Base-by-base conservation (phyloP, 352 stramenopile species). In the Phytophthora pistaciae region DNA sequence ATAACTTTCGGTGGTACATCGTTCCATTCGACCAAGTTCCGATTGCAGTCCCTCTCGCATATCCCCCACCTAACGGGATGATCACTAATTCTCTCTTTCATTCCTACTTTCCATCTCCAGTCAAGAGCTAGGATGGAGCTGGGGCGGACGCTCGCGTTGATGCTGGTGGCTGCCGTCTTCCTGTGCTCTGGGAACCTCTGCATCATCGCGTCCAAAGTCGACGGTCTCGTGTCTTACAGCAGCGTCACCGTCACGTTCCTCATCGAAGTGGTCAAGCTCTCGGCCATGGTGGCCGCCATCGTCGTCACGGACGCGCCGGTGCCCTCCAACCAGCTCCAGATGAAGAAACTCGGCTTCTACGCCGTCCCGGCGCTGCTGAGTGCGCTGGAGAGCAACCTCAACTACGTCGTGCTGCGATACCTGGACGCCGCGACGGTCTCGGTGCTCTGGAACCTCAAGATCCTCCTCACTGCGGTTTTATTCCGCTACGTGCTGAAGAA, bases 391-490 rank as follows among this genome's bases (percentile, higher is more conserved):
- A 94, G 91, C 80, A 96, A 96, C 59, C 82, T 96, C 52, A 92
- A 87, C 67, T 96, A 92, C 74, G 70, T 95, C 23, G 91, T 96
- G 38, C 69, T 96, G 61, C 84, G 84, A 11, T 95, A 93, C 65
- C 64, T 96, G 64, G 90, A 95, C 62, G 88, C 90, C 16, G 85
- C 90, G 16, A 96, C 88, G 59, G 75, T 95, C 23, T 91, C 90
- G 9, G 89, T 96, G 65, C 84, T 95, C 20, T 96, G 90, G 90
- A 96, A 96, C 71, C 70, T 95, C 61, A 95, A 95, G 78, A 96
- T 96, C 66, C 66, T 96, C 59, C 84, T 88, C 18, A 96, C 90
- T 9, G 87, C 90, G 11, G 80, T 93, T 50, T 77, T 96, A 31
- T 95, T 95, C 68, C 90, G 87, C 49, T 75, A 93, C 44, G 86